A percentile compares a stretch with the other conserved stretches of the same genome.
These are phyloP conservation scores for Diacronema lutheri DNA, from an alignment of 78 protist genomes.

Conservation along the genomic window DNA sequence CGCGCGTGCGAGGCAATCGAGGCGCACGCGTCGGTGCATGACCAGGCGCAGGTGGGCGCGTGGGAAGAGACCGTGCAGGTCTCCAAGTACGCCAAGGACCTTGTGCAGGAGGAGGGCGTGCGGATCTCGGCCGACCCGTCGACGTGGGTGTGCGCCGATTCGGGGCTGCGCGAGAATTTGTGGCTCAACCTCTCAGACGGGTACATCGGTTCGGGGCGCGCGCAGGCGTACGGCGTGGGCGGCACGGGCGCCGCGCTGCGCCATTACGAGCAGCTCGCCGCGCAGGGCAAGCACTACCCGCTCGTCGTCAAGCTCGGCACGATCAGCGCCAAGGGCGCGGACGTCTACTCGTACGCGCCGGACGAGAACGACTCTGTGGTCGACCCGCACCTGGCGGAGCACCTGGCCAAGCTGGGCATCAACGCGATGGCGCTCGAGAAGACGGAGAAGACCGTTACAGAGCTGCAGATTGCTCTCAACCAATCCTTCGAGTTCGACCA, in stretches of 20 bases:
- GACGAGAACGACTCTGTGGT: slow-evolving; percentile 61
- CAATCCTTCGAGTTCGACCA: slow-evolving; percentile 61
- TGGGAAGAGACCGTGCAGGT: slow-evolving; percentile 49
- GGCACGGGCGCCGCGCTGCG: slow-evolving; percentile 86
- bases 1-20: slow-evolving; percentile 24
- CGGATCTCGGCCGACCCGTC: slow-evolving; percentile 55
- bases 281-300: slow-evolving; percentile 10
- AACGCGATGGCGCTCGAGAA: slow-evolving; percentile 53
- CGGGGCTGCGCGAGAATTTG: slow-evolving; percentile 56
- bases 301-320: slow-evolving; percentile 95
- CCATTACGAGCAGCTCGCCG: slow-evolving; percentile 71
- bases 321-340: slow-evolving; percentile 84
- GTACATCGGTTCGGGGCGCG: slow-evolving; percentile 82
- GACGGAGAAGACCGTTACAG: slow-evolving; percentile 88
- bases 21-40: slow-evolving; percentile 20
- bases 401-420: slow-evolving; percentile 87
- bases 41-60: slow-evolving; percentile 38
- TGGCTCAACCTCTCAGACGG: slow-evolving; percentile 93
- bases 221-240: slow-evolving; percentile 75
- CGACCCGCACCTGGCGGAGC: slow-evolving; percentile 82
- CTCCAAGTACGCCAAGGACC: slow-evolving; percentile 58
- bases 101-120: slow-evolving; percentile 66
- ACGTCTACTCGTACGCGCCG: slow-evolving; percentile 69
- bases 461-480: slow-evolving; percentile 82
- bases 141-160: slow-evolving; percentile 52